phyloP scores from a whole-genome alignment of 495 filamentous ascomycete genomes.

The Penicillium tannophilum region DNA sequence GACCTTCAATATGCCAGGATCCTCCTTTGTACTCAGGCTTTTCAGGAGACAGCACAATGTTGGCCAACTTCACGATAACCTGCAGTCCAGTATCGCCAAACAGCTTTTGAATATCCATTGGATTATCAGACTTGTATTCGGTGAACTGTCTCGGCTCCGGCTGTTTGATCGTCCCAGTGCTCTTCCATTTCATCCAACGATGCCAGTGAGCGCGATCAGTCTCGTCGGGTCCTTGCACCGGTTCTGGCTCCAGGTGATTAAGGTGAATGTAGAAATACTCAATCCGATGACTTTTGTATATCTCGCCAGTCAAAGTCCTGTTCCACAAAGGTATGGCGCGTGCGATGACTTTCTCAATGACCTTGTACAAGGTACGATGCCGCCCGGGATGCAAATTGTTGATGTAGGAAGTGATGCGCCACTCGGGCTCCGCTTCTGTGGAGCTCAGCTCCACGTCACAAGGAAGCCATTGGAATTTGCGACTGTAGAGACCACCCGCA shows the following conservation, averaged over 20 bases:
- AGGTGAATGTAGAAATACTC: not conserved
- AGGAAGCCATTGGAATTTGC: conserved; percentile 62
- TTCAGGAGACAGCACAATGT: conserved; percentile 62
- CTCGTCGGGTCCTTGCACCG: not conserved
- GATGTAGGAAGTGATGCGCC: conserved; percentile 51
- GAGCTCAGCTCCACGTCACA: conserved; percentile 50
- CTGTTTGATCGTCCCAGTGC: conserved; percentile 16
- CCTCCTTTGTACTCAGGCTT: conserved; percentile 52
- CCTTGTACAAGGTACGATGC: conserved; percentile 50
- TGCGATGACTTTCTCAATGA: conserved; percentile 52
- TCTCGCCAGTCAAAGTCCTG: conserved; percentile 4
- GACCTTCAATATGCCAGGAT: conserved; percentile 58
- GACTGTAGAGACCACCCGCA: conserved; percentile 2
- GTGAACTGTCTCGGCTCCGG: conserved; percentile 41
- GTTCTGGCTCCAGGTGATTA: conserved; percentile 3
- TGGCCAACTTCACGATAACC: conserved; percentile 64
- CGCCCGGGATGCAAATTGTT: conserved; percentile 61
- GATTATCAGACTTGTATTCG: not conserved
- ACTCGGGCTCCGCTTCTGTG: conserved; percentile 16
- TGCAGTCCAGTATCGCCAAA: conserved; percentile 48
- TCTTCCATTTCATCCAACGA: not conserved
- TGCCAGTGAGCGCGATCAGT: not conserved
- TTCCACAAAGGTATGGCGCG: conserved; percentile 59
- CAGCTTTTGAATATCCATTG: conserved; percentile 26
- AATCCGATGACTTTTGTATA: not conserved